Evolutionary conservation across 495 filamentous ascomycete genomes (phyloP).

Genomic region (Neurospora terricola): DNA sequence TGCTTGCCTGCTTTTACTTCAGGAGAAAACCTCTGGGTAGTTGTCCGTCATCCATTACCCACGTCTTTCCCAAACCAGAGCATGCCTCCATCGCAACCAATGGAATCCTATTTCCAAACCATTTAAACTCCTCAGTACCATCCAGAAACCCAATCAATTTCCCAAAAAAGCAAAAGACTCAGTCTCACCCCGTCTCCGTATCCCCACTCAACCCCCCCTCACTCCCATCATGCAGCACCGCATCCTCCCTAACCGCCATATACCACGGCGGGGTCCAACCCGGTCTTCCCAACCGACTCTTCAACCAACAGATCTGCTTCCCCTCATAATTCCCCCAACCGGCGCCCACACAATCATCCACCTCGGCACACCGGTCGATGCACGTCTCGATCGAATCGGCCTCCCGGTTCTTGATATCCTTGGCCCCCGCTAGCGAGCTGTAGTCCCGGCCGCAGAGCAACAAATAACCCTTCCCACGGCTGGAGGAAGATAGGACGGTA

Average conservation of each 20-base stretch:
- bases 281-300: conserved; percentile 45
- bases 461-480: conserved; percentile 10
- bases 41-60: too few species aligned
- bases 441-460: conserved; percentile 29
- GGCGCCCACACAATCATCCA: conserved; percentile 20
- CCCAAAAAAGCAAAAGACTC: background rate
- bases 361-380: conserved; percentile 19
- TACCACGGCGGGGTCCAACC: conserved; percentile 34
- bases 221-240: background rate
- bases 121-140: background rate
- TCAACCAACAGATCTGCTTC: conserved; percentile 34
- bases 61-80: too few species aligned
- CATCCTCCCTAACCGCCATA: conserved; percentile 33
- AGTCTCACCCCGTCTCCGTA: background rate
- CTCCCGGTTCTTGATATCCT: conserved; percentile 16
- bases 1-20: too few species aligned
- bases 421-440: conserved; percentile 14
- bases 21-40: too few species aligned
- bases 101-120: too few species aligned
- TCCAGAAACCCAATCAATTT: background rate
- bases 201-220: background rate
- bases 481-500: background rate
- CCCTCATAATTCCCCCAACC: conserved; percentile 23
- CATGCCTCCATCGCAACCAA: too few species aligned
- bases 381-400: conserved; percentile 18